Base-by-base conservation (phyloP, 1,139 yeast genomes). In the Debaryomycetaceae sp. region DNA sequence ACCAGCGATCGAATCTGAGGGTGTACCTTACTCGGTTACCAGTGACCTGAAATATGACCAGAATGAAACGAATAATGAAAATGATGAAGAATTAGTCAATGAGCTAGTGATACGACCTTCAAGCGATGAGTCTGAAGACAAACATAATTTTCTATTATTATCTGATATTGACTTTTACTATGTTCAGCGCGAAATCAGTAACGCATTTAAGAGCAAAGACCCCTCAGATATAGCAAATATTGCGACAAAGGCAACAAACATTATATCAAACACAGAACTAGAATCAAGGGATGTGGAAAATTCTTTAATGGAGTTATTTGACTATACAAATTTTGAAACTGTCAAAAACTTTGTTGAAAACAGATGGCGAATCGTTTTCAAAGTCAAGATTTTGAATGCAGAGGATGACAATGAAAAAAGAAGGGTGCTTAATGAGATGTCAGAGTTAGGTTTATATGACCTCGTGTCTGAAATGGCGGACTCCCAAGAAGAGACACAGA, bases 351-450 rank as follows among this genome's bases (percentile, higher is more conserved):
- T 87, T 30, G 64, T 80, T 14, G 68, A 70, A 36, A 85, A 88
- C 54, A 61, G 85, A 46, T 66, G 73, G 54, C 62, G 69, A 41
- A 65, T 86, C 5, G 78, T 76, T 2, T 85, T 82, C 78, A 79
- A 83, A 35, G 66, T 78, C 1, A 68, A 66, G 44, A 60, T 77
- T 35, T 63, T 75, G 4, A 62, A 62, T 36, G 72, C 75, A 1
- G 66, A 61, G 11, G 56, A 65, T 6, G 72, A 68, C 6, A 59
- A 58, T 0, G 68, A 67, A 5, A 60, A 68, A 24, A 60, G 61
- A 7, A 39, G 44, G 0, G 34, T 24, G 33, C 43, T 80, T 2
- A 49, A 49, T 22, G 46, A 48, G 14, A 59, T 66, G 62, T 52
- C 53, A 41, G 51, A 51, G 9, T 50, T 61, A 13, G 57, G 63